Evolutionary conservation across 768 basidiomycete species (phyloP).

Genomic region (Cystofilobasidium capitatum): DNA sequence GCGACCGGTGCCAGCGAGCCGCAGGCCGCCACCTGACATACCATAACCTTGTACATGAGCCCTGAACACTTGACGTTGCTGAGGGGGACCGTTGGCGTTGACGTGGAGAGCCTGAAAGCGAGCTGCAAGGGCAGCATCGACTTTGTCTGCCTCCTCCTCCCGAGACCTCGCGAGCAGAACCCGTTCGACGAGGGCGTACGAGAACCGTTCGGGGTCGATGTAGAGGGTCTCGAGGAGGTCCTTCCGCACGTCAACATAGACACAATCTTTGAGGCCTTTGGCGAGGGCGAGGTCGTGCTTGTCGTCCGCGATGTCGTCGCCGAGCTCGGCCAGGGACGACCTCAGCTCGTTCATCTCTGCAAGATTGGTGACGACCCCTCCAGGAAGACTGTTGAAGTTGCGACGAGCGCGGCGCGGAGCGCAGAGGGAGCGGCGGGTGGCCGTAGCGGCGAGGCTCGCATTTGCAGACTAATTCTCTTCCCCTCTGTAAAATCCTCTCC

Average conservation of each 20-base stretch:
- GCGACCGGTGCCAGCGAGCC: background rate
- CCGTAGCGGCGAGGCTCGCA: too few relatives aligned
- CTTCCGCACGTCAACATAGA: background rate
- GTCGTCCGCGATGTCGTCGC: slow-evolving; percentile 5
- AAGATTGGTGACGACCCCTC: background rate
- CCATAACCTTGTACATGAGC: background rate
- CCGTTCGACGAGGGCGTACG: background rate
- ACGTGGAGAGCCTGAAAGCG: background rate
- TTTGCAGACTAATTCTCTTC: too few relatives aligned
- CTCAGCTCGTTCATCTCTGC: slow-evolving; percentile 1
- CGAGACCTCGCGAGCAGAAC: background rate
- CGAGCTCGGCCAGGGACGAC: background rate
- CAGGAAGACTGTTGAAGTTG: too few relatives aligned
- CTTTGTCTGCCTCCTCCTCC: background rate
- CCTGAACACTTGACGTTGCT: background rate
- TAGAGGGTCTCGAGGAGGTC: background rate
- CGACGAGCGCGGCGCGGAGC: too few relatives aligned
- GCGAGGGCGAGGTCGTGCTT: background rate
- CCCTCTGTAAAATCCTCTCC: too few relatives aligned
- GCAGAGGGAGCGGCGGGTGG: too few relatives aligned
- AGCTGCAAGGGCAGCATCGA: background rate
- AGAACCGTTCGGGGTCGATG: background rate
- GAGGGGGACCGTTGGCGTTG: background rate
- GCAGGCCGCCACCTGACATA: background rate
- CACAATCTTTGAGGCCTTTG: background rate